Evolutionary conservation across 108 stramenopile genomes (phyloP).

Genomic region (Chaetoceros muelleri): DNA sequence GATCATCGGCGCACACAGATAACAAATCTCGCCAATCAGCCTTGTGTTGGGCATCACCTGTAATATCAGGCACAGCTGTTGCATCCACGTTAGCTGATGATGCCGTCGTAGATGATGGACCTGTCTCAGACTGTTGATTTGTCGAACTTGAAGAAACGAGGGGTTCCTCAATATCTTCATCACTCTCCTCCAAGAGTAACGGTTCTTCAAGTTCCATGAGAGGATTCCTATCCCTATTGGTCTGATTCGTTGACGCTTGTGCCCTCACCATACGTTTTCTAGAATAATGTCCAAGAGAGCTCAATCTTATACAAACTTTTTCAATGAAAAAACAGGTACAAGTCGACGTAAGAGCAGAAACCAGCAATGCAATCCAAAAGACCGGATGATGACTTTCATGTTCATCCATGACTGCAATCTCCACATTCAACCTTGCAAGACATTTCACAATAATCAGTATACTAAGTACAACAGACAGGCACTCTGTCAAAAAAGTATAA

Average conservation of each 20-base stretch:
- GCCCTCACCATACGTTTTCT: too few species aligned
- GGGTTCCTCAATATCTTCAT: too few species aligned
- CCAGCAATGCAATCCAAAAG: constrained; percentile 30
- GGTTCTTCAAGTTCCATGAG: too few species aligned
- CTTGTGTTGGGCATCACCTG: constrained; percentile 36
- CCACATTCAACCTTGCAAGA: constrained; percentile 32
- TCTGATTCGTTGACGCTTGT: too few species aligned
- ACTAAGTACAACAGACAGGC: constrained; percentile 15
- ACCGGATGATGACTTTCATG: constrained; percentile 28
- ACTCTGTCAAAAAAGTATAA: constrained; percentile 24
- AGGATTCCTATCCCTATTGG: too few species aligned
- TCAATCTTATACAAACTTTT: too few species aligned
- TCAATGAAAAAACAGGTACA: too few species aligned
- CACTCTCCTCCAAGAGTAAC: too few species aligned
- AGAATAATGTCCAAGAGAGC: too few species aligned
- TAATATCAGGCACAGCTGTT: constrained; percentile 30
- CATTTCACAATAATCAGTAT: constrained; percentile 29
- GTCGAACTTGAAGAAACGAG: too few species aligned
- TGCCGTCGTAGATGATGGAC: too few species aligned
- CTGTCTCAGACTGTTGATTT: too few species aligned
- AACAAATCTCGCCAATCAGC: constrained; percentile 34
- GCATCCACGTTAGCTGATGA: constrained; percentile 13
- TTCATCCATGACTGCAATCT: constrained; percentile 25
- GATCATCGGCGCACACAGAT: constrained; percentile 25
- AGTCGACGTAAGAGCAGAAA: constrained; percentile 18